phyloP scores from a whole-genome alignment of 108 stramenopile species.

The Skeletonema tropicum region DNA sequence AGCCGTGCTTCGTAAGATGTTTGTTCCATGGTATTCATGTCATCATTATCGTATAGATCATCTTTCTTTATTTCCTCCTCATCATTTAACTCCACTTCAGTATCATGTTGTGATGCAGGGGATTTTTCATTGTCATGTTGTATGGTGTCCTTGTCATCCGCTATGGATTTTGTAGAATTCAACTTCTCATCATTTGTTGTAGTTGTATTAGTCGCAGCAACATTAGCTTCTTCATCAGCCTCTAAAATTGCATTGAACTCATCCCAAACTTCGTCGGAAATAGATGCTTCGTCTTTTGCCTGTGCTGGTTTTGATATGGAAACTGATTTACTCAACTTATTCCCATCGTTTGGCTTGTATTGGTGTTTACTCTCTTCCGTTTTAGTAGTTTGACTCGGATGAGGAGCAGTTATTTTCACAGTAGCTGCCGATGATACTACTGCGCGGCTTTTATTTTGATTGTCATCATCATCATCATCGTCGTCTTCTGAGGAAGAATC shows the following conservation, averaged over 20 bases:
- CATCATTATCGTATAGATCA: constrained; percentile 31
- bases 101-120: not conserved
- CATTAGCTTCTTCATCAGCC: constrained; percentile 16
- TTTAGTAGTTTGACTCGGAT: not conserved
- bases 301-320: not conserved
- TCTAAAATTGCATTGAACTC: constrained; percentile 41
- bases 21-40: constrained; percentile 26
- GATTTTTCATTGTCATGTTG: not conserved
- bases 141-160: not conserved
- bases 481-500: constrained; percentile 38
- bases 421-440: not conserved
- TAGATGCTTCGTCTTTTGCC: not conserved
- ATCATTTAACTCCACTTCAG: not conserved
- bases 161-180: not conserved
- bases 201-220: not conserved
- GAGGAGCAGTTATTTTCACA: not conserved
- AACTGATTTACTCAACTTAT: not conserved
- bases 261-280: constrained; percentile 42
- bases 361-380: not conserved
- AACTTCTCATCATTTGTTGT: not conserved
- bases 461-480: constrained; percentile 9
- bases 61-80: not conserved
- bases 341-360: not conserved
- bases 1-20: constrained; percentile 44
- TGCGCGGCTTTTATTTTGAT: not conserved